phyloP scores from a whole-genome alignment of 305 asterid species.

The Rubia balearica region DNA sequence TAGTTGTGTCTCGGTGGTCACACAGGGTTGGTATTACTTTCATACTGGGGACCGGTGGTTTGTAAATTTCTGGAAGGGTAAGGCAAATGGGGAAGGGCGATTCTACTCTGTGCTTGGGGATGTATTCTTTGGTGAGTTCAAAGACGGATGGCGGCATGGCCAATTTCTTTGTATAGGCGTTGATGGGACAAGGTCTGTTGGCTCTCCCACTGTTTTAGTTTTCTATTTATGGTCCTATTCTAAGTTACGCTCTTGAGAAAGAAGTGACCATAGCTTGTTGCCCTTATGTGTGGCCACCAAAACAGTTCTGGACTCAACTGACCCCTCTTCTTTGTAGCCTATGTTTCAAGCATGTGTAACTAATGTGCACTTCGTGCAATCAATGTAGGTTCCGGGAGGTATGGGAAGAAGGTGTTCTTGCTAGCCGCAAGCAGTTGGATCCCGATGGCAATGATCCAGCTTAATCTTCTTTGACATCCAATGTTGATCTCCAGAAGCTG shows the following conservation, averaged over 20 bases:
- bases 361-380: neutral
- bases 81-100: slow-evolving; percentile 94
- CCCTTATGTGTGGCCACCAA: neutral
- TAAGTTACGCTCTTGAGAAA: neutral
- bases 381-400: slow-evolving; percentile 49
- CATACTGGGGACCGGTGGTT: slow-evolving; percentile 97
- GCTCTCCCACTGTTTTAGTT: neutral
- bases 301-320: neutral
- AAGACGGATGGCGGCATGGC: slow-evolving; percentile 94
- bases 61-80: slow-evolving; percentile 90
- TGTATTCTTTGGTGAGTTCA: slow-evolving; percentile 86
- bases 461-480: slow-evolving; percentile 2
- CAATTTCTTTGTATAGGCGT: slow-evolving; percentile 68
- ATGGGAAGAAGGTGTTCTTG: slow-evolving; percentile 88
- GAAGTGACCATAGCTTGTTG: neutral
- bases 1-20: slow-evolving; percentile 4
- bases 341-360: neutral
- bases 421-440: slow-evolving; percentile 55
- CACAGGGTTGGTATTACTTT: slow-evolving; percentile 92
- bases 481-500: slow-evolving; percentile 1
- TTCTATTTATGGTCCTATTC: neutral
- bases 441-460: slow-evolving; percentile 21
- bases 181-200: slow-evolving; percentile 75
- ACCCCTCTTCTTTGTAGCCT: neutral
- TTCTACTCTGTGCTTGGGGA: slow-evolving; percentile 85